Conservation (phyloP, 1,284 basidiomycete genomes). For the Wolfiporia cocos region DNA sequence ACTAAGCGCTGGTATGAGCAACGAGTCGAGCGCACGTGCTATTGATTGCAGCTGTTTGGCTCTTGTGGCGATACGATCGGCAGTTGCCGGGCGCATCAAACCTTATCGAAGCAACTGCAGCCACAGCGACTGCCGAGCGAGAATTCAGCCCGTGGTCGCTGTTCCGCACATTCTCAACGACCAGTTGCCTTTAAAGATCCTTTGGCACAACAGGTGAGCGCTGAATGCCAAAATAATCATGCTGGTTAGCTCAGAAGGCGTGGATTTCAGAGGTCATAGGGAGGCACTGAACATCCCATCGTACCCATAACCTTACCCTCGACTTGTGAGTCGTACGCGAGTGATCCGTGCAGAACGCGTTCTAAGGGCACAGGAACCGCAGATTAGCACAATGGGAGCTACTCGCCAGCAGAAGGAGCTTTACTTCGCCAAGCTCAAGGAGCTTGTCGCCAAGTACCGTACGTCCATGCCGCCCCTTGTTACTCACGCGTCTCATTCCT, state of each 20-base stretch:
- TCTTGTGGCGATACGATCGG: not conserved
- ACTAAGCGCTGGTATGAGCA: not conserved
- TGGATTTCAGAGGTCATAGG: constrained; percentile 70
- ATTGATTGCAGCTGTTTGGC: constrained; percentile 1
- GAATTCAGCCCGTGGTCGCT: constrained; percentile 5
- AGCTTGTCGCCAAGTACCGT: constrained; percentile 90
- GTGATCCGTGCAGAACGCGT: too few species aligned
- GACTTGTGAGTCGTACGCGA: too few species aligned
- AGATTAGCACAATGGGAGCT: constrained; percentile 84
- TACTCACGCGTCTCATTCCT: not conserved
- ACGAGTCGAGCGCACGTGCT: not conserved
- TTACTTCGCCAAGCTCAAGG: constrained; percentile 95
- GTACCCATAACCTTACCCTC: too few species aligned
- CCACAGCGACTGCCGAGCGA: constrained; percentile 12
- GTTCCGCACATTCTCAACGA: constrained; percentile 14
- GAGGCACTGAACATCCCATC: constrained; percentile 70
- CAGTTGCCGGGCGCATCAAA: constrained; percentile 13
- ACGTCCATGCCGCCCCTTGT: constrained; percentile 27
- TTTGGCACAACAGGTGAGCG: constrained; percentile 58
- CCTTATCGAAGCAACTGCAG: constrained; percentile 24
- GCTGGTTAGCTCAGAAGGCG: constrained; percentile 1
- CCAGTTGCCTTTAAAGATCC: constrained; percentile 82
- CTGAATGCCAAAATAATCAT: too few species aligned
- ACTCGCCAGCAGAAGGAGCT: constrained; percentile 86
- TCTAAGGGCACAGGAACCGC: not conserved